phyloP scores from a whole-genome alignment of 2,329 filamentous ascomycete genomes.

The Ambrosiella xylebori region DNA sequence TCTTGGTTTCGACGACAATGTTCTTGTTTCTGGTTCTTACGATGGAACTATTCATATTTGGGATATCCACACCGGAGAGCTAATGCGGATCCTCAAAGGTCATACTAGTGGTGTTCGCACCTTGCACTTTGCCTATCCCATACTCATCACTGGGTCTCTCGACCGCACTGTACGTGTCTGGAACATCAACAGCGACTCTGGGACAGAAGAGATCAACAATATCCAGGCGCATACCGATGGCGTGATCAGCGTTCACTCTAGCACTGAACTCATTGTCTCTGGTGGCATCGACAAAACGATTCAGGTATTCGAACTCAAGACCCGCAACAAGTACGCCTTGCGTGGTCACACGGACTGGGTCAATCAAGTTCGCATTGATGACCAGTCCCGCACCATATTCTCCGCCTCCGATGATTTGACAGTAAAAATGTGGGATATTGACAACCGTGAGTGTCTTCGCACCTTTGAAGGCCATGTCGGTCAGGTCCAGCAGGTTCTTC shows the following conservation, averaged over 20 bases:
- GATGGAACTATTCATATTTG: conserved; percentile 92
- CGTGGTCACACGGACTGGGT: conserved; percentile 88
- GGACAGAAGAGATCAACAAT: conserved; percentile 69
- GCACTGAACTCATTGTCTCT: conserved; percentile 66
- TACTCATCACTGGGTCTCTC: conserved; percentile 77
- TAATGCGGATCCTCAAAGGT: conserved; percentile 67
- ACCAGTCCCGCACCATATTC: conserved; percentile 65
- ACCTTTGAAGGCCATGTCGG: conserved; percentile 80
- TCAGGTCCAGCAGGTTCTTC: conserved; percentile 80
- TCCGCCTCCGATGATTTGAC: conserved; percentile 90
- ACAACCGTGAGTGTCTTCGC: conserved; percentile 60
- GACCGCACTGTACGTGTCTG: conserved; percentile 82
- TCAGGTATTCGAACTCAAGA: conserved; percentile 83
- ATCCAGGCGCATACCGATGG: conserved; percentile 64
- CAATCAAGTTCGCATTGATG: conserved; percentile 83
- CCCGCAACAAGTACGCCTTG: conserved; percentile 62
- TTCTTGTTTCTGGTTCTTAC: conserved; percentile 86
- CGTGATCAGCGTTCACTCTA: conserved; percentile 77
- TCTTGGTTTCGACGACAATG: conserved; percentile 58
- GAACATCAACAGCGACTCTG: conserved; percentile 64
- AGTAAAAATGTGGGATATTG: conserved; percentile 82
- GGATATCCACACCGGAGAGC: conserved; percentile 77
- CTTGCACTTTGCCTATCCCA: conserved; percentile 81
- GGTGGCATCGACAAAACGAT: conserved; percentile 81
- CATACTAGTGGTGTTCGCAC: conserved; percentile 73